Percentiles rank a stretch among this genome's conserved stretches.
phyloP scores from a whole-genome alignment of 2,329 filamentous ascomycete genomes.

The Epichloe glyceriae region DNA sequence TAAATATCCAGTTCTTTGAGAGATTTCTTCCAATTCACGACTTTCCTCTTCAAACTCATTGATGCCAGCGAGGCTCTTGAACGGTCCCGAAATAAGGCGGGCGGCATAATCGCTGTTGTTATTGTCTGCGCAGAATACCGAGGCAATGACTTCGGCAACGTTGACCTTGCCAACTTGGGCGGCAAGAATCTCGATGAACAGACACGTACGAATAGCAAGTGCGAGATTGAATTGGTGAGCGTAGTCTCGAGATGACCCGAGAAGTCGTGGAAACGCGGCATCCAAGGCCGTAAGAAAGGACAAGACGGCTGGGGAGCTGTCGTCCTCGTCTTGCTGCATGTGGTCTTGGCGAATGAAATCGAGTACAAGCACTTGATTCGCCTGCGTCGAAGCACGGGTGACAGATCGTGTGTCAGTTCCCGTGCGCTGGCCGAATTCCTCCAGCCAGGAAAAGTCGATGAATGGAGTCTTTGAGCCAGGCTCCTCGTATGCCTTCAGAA shows the following conservation, averaged over 20 bases:
- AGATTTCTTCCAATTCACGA: background rate
- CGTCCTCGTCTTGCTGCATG: slow-evolving; percentile 5
- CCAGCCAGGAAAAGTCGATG: slow-evolving; percentile 15
- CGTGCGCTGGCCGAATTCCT: background rate
- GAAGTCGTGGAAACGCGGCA: slow-evolving; percentile 16
- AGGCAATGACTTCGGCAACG: slow-evolving; percentile 12
- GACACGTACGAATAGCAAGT: slow-evolving; percentile 25
- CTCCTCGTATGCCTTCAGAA: background rate
- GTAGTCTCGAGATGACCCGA: slow-evolving; percentile 11
- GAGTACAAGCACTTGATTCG: slow-evolving; percentile 24
- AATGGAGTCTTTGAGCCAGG: slow-evolving; percentile 9
- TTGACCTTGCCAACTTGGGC: slow-evolving; percentile 3
- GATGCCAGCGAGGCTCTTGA: slow-evolving; percentile 12
- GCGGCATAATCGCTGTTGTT: slow-evolving; percentile 1
- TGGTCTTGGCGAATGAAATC: slow-evolving; percentile 13
- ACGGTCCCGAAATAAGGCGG: slow-evolving; percentile 13
- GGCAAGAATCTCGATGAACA: slow-evolving; percentile 18
- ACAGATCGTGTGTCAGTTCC: background rate
- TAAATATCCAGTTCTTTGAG: background rate
- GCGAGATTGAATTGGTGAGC: slow-evolving; percentile 13
- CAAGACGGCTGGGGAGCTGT: slow-evolving; percentile 7
- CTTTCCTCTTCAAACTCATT: background rate
- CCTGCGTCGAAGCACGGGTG: slow-evolving; percentile 13
- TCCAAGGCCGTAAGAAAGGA: slow-evolving; percentile 21
- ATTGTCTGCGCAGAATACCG: slow-evolving; percentile 17